Base-by-base conservation (phyloP, 2,329 filamentous ascomycete species). In the Apiospora malaysiana region DNA sequence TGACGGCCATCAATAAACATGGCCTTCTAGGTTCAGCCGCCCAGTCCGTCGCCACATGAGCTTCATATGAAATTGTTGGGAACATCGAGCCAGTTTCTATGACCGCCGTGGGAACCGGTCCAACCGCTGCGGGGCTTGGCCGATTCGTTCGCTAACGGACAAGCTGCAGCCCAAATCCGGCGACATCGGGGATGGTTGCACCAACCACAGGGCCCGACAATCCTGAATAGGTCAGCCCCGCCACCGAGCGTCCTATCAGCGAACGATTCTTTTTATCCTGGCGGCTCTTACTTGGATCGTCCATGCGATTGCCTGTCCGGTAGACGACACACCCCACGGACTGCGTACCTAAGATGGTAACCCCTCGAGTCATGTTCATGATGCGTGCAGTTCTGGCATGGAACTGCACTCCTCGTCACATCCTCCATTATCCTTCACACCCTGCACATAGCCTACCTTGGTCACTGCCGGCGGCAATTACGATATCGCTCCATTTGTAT, bases 211-310 rank as follows among this genome's bases (percentile, higher is more conserved):
- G 1, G 25, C 40, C 65, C 40, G 43, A 40, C 65, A 67, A 46
- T 45, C 65, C 65, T 43, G 65, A 67, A 45, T 67, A 46, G 65
- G 65, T 40, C 65, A 46, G 23, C 65, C 65, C 65, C 65, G 43
- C 65, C 56, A 14, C 14, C 12, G 18, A 40, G 32, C 32, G 32
- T 63, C 32, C 56, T 63, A 63, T 63, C 56, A 63, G 32, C 32
- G 27, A 6, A n/a, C 6, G 40, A 21, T 9, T 18, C 32, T 18
- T 37, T 21, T 18, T 21, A 63, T n/a, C 56, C 56, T 59, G 51
- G 51, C 51, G 51, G 51, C 51, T 59, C 51, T 59, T 40, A n/a
- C 32, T 63, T 40, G 56, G 56, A 63, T 63, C 56, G 21, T 63
- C 56, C 56, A 40, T 40, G 40, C 40, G 56, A 63, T 40, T 63